These are phyloP conservation scores for Phialocephala sp. DNA, from an alignment of 2,329 filamentous ascomycete species.

Conservation along the genomic window DNA sequence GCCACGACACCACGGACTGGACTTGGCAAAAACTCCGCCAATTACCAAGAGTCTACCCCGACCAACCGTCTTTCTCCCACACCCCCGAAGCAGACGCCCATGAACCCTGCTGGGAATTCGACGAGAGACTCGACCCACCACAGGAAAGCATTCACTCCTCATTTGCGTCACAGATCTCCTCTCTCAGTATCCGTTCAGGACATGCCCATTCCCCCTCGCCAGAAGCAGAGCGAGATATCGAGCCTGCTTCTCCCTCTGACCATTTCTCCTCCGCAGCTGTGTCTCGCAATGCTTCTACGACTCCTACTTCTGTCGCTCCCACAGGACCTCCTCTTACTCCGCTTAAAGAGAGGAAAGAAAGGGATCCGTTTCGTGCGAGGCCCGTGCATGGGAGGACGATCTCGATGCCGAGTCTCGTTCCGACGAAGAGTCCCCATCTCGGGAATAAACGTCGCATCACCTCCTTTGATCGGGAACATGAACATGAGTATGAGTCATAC, in stretches of 20 bases:
- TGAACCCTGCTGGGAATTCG: slow-evolving; percentile 72
- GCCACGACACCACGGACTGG: slow-evolving; percentile 56
- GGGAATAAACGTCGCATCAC: slow-evolving; percentile 52
- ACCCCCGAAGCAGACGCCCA: slow-evolving; percentile 66
- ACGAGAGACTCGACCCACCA: slow-evolving; percentile 65
- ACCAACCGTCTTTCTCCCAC: slow-evolving; percentile 47
- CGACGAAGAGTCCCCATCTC: slow-evolving; percentile 44
- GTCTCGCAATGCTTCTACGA: slow-evolving; percentile 37
- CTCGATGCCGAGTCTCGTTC: slow-evolving; percentile 55
- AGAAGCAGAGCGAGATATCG: slow-evolving; percentile 14
- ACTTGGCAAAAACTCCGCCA: slow-evolving; percentile 73
- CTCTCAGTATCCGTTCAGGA: slow-evolving; percentile 44
- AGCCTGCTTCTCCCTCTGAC: slow-evolving; percentile 39
- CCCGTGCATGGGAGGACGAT: slow-evolving; percentile 57
- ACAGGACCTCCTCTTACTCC: slow-evolving; percentile 30
- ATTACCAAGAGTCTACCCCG: slow-evolving; percentile 61
- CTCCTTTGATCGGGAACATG: slow-evolving; percentile 46
- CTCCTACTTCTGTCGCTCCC: slow-evolving; percentile 35
- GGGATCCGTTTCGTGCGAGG: slow-evolving; percentile 50
- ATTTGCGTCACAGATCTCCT: slow-evolving; percentile 48
- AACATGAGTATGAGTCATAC: neutral
- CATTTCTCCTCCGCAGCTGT: slow-evolving; percentile 40
- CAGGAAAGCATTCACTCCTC: slow-evolving; percentile 53
- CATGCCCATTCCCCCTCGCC: slow-evolving; percentile 48
- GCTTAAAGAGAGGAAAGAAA: slow-evolving; percentile 38